phyloP scores from a whole-genome alignment of 345 rosid species.

The Populus alba region DNA sequence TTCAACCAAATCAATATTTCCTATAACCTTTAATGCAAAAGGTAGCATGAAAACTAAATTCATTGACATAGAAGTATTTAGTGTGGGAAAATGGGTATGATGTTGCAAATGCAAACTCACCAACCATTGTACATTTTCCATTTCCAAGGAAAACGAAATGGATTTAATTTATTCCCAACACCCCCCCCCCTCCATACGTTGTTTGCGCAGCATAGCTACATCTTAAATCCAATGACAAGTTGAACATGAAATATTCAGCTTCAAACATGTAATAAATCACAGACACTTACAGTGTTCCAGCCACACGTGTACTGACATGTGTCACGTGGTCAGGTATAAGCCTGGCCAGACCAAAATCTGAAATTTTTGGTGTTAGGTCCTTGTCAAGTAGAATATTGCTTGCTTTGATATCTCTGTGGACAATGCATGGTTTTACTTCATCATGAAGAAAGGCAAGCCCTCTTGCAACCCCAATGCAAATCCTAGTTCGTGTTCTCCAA shows the following conservation, averaged over 20 bases:
- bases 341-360: conserved; percentile 96
- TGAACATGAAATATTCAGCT: neutral
- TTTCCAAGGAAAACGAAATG: too few relatives aligned
- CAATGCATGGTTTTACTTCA: conserved; percentile 67
- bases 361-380: conserved; percentile 73
- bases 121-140: too few relatives aligned
- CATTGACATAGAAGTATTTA: too few relatives aligned
- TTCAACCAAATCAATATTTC: too few relatives aligned
- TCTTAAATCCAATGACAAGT: neutral
- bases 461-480: conserved; percentile 73
- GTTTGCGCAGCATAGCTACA: neutral
- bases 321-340: conserved; percentile 80
- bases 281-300: conserved; percentile 41
- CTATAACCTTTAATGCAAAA: too few relatives aligned
- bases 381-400: conserved; percentile 90
- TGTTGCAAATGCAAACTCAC: too few relatives aligned
- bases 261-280: neutral
- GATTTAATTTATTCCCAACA: too few relatives aligned
- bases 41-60: too few relatives aligned
- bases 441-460: conserved; percentile 94
- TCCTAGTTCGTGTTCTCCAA: conserved; percentile 66
- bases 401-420: conserved; percentile 96
- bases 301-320: conserved; percentile 98
- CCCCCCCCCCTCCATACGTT: neutral
- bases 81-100: too few relatives aligned